phyloP scores from a whole-genome alignment of 2,329 filamentous ascomycete species.

The Paraconiothyrium sp. region DNA sequence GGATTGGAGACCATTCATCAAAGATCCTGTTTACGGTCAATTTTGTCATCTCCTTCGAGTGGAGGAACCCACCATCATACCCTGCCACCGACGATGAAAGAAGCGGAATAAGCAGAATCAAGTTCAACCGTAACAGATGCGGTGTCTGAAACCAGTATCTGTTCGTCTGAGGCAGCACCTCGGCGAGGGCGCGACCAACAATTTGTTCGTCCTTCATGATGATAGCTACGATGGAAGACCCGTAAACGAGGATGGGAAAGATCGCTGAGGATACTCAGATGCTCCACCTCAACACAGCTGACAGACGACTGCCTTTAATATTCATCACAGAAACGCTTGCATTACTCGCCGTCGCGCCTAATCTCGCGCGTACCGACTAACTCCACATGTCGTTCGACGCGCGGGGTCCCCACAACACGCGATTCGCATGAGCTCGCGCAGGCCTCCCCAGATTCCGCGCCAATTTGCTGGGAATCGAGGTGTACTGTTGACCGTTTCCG shows the following conservation, averaged over 20 bases:
- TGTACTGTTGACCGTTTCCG: conserved; percentile 12
- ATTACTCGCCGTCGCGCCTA: conserved; percentile 13
- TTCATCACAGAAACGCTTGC: background rate
- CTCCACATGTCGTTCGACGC: conserved; percentile 8
- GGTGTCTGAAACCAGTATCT: conserved; percentile 55
- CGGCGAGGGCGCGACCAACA: conserved; percentile 40
- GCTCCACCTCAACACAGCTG: background rate
- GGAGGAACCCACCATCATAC: conserved; percentile 52
- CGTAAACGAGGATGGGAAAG: background rate
- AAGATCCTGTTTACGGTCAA: conserved; percentile 1
- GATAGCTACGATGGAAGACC: conserved; percentile 1
- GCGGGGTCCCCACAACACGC: conserved; percentile 8
- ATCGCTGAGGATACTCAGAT: conserved; percentile 1
- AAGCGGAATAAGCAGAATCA: conserved; percentile 56
- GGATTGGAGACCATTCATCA: conserved; percentile 29
- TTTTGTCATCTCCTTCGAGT: background rate
- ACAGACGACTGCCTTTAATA: conserved; percentile 11
- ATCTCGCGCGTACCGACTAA: background rate
- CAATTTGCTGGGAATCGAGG: conserved; percentile 13
- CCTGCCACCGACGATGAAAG: conserved; percentile 56
- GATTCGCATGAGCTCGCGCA: background rate
- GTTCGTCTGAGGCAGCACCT: conserved; percentile 54
- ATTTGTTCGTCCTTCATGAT: conserved; percentile 30
- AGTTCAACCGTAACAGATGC: conserved; percentile 57
- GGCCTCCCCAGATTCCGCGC: conserved; percentile 9